These are phyloP conservation scores for Pseudodiploospora longispora DNA, from an alignment of 2,329 filamentous ascomycete species.

Conservation along the genomic window DNA sequence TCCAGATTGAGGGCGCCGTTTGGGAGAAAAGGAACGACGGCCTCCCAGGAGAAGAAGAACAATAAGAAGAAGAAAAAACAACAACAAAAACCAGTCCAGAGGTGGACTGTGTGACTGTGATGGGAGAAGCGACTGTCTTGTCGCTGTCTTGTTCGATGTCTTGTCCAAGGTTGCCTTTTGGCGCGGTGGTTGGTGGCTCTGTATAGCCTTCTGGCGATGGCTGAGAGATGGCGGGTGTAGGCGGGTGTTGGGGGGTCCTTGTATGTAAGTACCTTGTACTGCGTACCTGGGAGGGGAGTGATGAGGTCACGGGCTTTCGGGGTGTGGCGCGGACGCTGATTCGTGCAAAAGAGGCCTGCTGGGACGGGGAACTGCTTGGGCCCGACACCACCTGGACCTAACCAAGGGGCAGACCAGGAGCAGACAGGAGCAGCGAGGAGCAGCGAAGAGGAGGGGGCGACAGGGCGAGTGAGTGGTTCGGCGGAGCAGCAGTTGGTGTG, in stretches of 20 bases:
- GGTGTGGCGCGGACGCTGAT: slow-evolving; percentile 11
- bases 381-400: no score
- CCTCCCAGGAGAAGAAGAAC: slow-evolving; percentile 3
- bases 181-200: slow-evolving; percentile 3
- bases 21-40: slow-evolving; percentile 5
- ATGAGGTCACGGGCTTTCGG: slow-evolving; percentile 19
- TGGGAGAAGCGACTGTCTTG: no score
- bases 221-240: background rate
- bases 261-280: slow-evolving; percentile 3
- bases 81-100: slow-evolving; percentile 3
- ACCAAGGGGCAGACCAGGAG: slow-evolving; percentile 1
- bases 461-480: slow-evolving; percentile 1
- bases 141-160: no score
- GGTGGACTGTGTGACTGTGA: background rate
- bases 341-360: slow-evolving; percentile 3
- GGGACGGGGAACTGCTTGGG: background rate
- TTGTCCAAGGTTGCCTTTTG: background rate
- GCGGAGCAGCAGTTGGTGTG: no score
- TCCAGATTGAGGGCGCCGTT: no score
- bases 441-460: slow-evolving; percentile 1
- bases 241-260: slow-evolving; percentile 1
- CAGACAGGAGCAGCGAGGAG: background rate
- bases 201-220: background rate
- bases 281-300: slow-evolving; percentile 10
- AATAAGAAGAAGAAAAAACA: slow-evolving; percentile 3